Conservation (phyloP, 2,329 filamentous ascomycete species). For the Apiospora marii region DNA sequence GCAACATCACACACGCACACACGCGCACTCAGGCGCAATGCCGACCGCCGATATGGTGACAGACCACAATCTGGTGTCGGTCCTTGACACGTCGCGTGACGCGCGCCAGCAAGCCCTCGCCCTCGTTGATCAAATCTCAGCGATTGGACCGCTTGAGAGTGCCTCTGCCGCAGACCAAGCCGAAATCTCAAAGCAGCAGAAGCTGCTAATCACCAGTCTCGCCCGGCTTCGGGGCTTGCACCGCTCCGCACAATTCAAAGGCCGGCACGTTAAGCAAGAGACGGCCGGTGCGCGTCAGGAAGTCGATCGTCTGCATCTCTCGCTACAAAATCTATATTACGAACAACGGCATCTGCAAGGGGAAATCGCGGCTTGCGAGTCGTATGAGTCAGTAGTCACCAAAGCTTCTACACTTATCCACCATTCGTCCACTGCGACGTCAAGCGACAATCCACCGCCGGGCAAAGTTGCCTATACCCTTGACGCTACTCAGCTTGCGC, state of each 20-base stretch:
- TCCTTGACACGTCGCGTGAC: constrained; percentile 76
- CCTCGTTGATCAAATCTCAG: constrained; percentile 63
- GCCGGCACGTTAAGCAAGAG: constrained; percentile 83
- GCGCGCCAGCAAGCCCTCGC: constrained; percentile 75
- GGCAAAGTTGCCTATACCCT: not conserved
- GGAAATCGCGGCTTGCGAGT: constrained; percentile 90
- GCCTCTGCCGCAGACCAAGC: constrained; percentile 58
- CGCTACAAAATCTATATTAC: constrained; percentile 95
- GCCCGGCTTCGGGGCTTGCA: constrained; percentile 84
- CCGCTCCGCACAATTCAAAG: constrained; percentile 79
- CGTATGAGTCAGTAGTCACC: constrained; percentile 76
- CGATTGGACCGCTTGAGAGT: constrained; percentile 52
- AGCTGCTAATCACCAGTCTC: constrained; percentile 79
- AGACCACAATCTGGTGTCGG: constrained; percentile 70
- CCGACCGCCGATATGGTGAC: constrained; percentile 66
- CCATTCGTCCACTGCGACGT: constrained; percentile 12
- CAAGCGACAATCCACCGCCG: constrained; percentile 7
- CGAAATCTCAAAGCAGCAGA: constrained; percentile 78
- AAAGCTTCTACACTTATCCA: not conserved
- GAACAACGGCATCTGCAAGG: constrained; percentile 90
- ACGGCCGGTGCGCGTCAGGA: constrained; percentile 90
- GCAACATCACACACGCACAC: not conserved
- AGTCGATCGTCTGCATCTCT: constrained; percentile 89
- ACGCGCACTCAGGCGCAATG: constrained; percentile 47
- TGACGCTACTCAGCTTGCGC: constrained; percentile 28